These are phyloP conservation scores for Pyricularia sp. DNA, from an alignment of 2,329 filamentous ascomycete species.

Conservation along the genomic window DNA sequence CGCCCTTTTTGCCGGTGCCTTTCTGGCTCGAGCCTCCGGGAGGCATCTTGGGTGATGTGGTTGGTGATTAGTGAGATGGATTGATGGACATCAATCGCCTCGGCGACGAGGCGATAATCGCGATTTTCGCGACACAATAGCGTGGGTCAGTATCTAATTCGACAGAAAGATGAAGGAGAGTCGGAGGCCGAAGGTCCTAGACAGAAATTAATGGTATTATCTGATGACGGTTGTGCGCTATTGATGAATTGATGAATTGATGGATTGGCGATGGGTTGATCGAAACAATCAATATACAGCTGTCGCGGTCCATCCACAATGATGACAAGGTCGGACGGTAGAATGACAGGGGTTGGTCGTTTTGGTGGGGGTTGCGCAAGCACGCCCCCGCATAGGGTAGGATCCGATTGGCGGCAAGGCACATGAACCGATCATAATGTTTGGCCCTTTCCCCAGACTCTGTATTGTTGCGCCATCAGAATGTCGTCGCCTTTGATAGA, in stretches of 20 bases:
- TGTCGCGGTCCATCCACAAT: neutral
- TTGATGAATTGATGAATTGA: neutral
- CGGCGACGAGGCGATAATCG: neutral
- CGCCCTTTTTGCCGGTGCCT: slow-evolving; percentile 56
- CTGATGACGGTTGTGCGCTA: neutral
- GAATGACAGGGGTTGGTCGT: neutral
- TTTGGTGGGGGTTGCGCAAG: neutral
- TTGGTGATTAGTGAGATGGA: neutral
- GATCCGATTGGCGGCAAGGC: neutral
- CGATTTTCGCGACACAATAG: neutral
- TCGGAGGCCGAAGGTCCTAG: neutral
- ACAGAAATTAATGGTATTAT: neutral
- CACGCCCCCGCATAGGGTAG: neutral
- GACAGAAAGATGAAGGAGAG: neutral
- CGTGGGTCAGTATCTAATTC: neutral
- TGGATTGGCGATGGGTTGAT: neutral
- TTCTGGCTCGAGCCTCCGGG: slow-evolving; percentile 45
- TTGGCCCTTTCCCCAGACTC: neutral
- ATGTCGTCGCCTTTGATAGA: neutral
- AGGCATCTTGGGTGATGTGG: slow-evolving; percentile 34
- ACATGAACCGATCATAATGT: neutral
- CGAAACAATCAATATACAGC: neutral
- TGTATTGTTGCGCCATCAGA: neutral
- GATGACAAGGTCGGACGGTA: neutral
- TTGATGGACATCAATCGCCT: neutral